Base-by-base conservation (phyloP, 2,329 filamentous ascomycete genomes). In the Neonectria faginata region DNA sequence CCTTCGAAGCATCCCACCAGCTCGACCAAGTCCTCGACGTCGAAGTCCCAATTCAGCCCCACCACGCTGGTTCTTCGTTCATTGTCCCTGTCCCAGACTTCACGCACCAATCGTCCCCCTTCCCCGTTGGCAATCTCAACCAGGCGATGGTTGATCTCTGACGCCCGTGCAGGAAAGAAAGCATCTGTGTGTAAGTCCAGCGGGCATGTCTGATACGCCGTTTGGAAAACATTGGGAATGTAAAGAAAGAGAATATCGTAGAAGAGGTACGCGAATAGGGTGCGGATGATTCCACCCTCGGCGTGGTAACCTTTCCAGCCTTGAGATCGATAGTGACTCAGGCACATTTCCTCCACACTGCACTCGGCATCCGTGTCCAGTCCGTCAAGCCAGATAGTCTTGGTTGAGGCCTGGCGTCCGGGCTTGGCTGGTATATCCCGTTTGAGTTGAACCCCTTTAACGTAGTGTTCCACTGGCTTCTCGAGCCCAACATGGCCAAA, bases 191-290 rank as follows among this genome's bases (percentile, higher is more conserved):
- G 92, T 6, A 99, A 82, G 77, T 99, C 96, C 3, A 99, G 82
- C 1, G 96, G 96, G 74, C 93, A 97, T 0, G 93, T 97, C 79
- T 99, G 96, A 76, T 93, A 99, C 1, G 91, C 88, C 6, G 96
- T 99, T 77, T 98, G 95, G 78, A 99, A 99, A 60, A 99, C 95
- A 72, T 98, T 97, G 27, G 96, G 95, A 5, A 98, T 88, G 78
- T 97, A 97, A 27, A 93, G 84, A 79, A 98, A 98, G 7, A 99
- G 83, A 25, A 98, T 88, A 78, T 99, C 95, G 82, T 91, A 96
- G 82, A 98, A 97, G 18, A 99, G 87, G 75, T 96, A 95, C 14
- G 90, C 91, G 78, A 94, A 94, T 27, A 99, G 83, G 0, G 96
- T 99, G n/a, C 94, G 89, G 7, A 98, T 82, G 71, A 98, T 94